Evolutionary conservation across 441 rosid species (phyloP), one percentile per base, ranked within the genome.

Genomic region (Erysimum cheiri): DNA sequence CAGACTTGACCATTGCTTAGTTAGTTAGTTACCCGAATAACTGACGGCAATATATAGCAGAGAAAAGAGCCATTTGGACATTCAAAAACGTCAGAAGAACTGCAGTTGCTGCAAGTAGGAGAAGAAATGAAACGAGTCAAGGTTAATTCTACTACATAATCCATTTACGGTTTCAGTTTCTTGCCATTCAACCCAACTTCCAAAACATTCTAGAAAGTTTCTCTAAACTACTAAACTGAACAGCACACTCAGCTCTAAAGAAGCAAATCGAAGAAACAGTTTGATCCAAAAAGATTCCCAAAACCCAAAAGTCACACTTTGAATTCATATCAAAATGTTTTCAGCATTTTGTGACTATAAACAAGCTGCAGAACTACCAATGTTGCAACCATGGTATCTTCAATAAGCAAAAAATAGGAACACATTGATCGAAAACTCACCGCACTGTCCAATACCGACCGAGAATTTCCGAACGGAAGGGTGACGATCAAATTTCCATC

Each of bases 51-150:
- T n/a, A n/a, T n/a, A 95, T 69, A 8, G 96, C 86, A 81, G 80
- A 86, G 75, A 88, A 86, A 70, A 90, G 81, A 71, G 98, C 96
- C 93, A 84, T 84, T 79, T 88, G 98, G 59, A 95, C 94, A 55
- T 92, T 95, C 78, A 91, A 80, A 64, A 58, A 63, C 61, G 92
- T 70, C 75, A 95, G 83, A 74, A 90, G 80, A 74, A 89, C 69
- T 3, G 82, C 89, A 13, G 91, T 82, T 6, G 78, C 98, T 95
- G 95, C 87, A 87, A 80, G 62, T 8, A 78, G 44, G 15, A 76
- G 26, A 77, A 50, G 39, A 22, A 65, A 57, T 8, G 6, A 35
- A 66, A 52, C 12, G 8, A 26, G 60, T 35, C 43, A 49, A 60
- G 12, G 1, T 4, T 17, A 37, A 19, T 15, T 56, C 50, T 12